Percentiles rank a stretch among this genome's conserved stretches.
Evolutionary conservation across 1,139 yeast species (phyloP).

Genomic region (Yamadazyma taylorii): DNA sequence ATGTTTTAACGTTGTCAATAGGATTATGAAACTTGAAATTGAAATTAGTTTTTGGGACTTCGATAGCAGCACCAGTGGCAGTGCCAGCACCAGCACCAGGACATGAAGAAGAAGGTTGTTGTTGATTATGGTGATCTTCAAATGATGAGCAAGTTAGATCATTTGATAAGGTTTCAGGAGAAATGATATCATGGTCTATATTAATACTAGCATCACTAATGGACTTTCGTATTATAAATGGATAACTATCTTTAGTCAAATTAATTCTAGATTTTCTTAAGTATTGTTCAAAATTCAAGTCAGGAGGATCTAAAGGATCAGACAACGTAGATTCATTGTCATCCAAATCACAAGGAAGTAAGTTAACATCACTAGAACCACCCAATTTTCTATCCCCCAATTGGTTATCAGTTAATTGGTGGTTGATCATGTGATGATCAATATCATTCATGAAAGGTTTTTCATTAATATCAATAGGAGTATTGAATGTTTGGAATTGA

Average conservation of each 20-base stretch:
- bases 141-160: neutral
- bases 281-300: slow-evolving; percentile 30
- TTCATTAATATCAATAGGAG: slow-evolving; percentile 6
- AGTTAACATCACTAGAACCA: too few species aligned
- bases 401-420: neutral
- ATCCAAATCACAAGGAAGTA: slow-evolving; percentile 8
- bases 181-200: neutral
- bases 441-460: slow-evolving; percentile 4
- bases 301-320: slow-evolving; percentile 7
- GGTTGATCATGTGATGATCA: neutral
- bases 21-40: slow-evolving; percentile 40
- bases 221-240: slow-evolving; percentile 28
- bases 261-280: slow-evolving; percentile 37
- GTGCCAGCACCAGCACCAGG: too few species aligned
- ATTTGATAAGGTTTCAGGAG: neutral
- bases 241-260: slow-evolving; percentile 30
- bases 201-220: slow-evolving; percentile 16
- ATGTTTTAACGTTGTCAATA: slow-evolving; percentile 26
- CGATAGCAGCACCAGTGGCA: too few species aligned
- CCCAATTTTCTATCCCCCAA: neutral
- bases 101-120: too few species aligned
- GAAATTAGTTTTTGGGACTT: slow-evolving; percentile 1
- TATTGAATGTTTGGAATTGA: neutral
- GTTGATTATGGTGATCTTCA: neutral
- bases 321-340: slow-evolving; percentile 17